Evolutionary conservation across 148 eudicot species (phyloP), one percentile per base, ranked within the genome.

Genomic region (Amaranthus hypochondriacus): DNA sequence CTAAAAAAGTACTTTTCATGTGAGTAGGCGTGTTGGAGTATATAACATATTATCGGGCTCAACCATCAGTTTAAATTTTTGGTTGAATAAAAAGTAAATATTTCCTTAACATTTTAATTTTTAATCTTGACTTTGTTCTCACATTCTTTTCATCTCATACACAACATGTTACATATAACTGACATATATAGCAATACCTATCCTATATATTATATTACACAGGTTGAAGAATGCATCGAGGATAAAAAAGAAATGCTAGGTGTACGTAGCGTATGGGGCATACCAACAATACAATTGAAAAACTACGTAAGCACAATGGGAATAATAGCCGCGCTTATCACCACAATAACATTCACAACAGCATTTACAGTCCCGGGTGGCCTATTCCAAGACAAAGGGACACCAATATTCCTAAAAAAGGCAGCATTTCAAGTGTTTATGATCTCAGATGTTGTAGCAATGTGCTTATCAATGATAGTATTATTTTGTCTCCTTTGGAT

Each of bases 221-320:
- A 39, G 48, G 2, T 43, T 0, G 48, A 62, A 5, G 11, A 7
- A 9, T 39, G 6, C 8, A 57, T 57, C 13, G 14, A 9, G 9
- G 66, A 62, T 42, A 43, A 62, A 4, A 42, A 7, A 3, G 14
- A 43, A 9, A 42, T 62, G 66, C 10, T 62, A 7, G 66, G 42
- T 7, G 48, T 21, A 0, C 9, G 49, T 10, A 63, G 67, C 46
- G 5, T 13, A 18, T 63, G 50, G 50, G 50, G 67, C 3, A 14
- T 63, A 5, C 67, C 67, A 11, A 12, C 50, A 13, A 12, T 1
- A 46, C 5, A 63, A 5, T 12, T 44, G 5, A 46, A 63, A 44
- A 63, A 49, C 21, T 63, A 63, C 14, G 18, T 63, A 18, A 63
- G 47, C 67, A 63, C 67, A 63, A 46, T 63, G 5, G 67, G 67